Percentiles rank a stretch among this genome's conserved stretches.
phyloP scores from a whole-genome alignment of 176 grass and related monocot species.

The Zoysia pacifica region DNA sequence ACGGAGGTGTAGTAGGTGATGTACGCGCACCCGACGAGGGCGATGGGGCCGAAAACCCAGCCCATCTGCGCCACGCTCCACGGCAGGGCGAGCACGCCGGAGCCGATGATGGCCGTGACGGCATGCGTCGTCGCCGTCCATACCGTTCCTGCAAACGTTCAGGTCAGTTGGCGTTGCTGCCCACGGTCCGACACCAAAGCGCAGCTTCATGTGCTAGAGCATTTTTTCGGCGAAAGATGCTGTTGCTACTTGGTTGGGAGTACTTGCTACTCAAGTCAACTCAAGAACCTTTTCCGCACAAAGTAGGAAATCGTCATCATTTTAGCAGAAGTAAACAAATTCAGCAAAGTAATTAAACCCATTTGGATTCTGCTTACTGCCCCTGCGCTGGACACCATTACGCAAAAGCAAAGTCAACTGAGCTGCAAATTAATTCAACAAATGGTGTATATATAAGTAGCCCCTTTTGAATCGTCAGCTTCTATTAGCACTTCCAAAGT shows the following conservation, averaged over 20 bases:
- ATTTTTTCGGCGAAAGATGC: background rate
- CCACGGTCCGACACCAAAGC: background rate
- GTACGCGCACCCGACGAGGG: conserved; percentile 77
- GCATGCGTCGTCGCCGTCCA: conserved; percentile 96
- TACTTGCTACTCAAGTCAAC: background rate
- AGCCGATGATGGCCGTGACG: conserved; percentile 86
- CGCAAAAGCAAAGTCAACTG: conserved; percentile 35
- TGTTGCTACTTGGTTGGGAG: background rate
- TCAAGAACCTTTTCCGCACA: background rate
- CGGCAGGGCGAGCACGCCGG: conserved; percentile 86
- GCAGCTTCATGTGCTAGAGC: background rate
- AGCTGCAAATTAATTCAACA: conserved; percentile 3
- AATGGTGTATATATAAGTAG: background rate
- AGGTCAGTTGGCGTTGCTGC: background rate
- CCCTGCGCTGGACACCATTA: conserved; percentile 53
- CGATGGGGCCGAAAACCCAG: conserved; percentile 81
- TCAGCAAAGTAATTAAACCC: conserved; percentile 24
- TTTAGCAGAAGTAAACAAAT: conserved; percentile 12
- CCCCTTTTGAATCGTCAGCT: background rate
- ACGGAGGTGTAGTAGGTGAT: conserved; percentile 87
- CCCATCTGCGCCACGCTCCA: conserved; percentile 99
- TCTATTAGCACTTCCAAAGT: conserved; percentile 14
- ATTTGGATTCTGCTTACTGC: conserved; percentile 15
- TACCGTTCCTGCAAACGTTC: conserved; percentile 56
- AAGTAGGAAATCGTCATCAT: background rate